Conservation (phyloP, 257 asterid species). For the Scutellaria minor region DNA sequence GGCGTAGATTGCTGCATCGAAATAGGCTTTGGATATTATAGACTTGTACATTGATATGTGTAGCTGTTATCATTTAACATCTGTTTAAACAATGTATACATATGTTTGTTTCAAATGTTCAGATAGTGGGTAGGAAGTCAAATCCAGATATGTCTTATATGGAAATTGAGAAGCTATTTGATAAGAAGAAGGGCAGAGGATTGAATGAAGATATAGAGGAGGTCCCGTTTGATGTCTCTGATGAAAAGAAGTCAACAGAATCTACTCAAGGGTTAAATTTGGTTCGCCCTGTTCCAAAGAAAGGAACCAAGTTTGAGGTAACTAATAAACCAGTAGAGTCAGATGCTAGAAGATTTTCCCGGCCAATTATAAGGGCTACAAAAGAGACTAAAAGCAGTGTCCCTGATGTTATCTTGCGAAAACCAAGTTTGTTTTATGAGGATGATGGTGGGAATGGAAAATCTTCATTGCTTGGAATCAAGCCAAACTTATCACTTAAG, state of each 20-base stretch:
- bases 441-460: slow-evolving; percentile 54
- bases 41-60: not conserved
- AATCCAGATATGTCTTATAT: slow-evolving; percentile 77
- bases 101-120: slow-evolving; percentile 34
- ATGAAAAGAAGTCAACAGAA: slow-evolving; percentile 44
- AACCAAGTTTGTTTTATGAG: slow-evolving; percentile 58
- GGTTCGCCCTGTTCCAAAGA: slow-evolving; percentile 77
- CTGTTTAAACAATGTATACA: slow-evolving; percentile 29
- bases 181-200: slow-evolving; percentile 58
- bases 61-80: not conserved
- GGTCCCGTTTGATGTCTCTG: slow-evolving; percentile 60
- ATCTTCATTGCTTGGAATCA: slow-evolving; percentile 58
- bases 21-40: slow-evolving; percentile 3
- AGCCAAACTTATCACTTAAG: slow-evolving; percentile 69
- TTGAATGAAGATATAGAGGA: slow-evolving; percentile 54
- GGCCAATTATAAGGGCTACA: slow-evolving; percentile 37
- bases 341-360: slow-evolving; percentile 36
- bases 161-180: slow-evolving; percentile 74
- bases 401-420: slow-evolving; percentile 82
- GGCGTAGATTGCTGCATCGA: not conserved
- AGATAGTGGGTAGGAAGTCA: slow-evolving; percentile 84
- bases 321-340: slow-evolving; percentile 43
- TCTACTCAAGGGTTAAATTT: slow-evolving; percentile 66
- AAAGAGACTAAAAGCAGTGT: slow-evolving; percentile 54
- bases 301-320: slow-evolving; percentile 65